Evolutionary conservation across 106 monocot genomes (phyloP).

Genomic region (Dendrobium chrysotoxum): DNA sequence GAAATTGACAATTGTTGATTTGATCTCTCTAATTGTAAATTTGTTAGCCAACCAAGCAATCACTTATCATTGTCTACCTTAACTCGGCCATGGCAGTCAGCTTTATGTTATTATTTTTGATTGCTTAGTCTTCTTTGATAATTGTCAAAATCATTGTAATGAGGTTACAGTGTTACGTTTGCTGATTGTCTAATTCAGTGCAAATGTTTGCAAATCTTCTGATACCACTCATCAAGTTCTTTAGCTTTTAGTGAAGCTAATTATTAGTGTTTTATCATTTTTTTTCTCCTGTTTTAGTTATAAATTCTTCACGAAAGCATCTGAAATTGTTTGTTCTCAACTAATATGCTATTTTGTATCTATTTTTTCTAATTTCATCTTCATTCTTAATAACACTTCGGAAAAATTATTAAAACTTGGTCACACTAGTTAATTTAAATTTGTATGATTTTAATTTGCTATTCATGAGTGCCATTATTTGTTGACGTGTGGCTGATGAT

Average conservation of each 20-base stretch:
- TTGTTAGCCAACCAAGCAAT: too few relatives aligned
- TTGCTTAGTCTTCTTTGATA: background rate
- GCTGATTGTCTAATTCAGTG: background rate
- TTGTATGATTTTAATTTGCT: background rate
- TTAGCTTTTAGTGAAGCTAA: background rate
- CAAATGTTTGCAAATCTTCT: constrained; percentile 5
- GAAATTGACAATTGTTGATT: background rate
- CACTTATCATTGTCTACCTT: background rate
- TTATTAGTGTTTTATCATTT: background rate
- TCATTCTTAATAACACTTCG: background rate
- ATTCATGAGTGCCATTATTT: background rate
- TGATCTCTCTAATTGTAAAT: background rate
- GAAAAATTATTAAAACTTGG: background rate
- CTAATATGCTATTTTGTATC: background rate
- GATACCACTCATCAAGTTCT: background rate
- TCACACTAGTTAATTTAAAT: background rate
- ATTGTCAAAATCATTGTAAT: background rate
- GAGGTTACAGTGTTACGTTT: background rate
- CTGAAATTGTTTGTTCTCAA: background rate
- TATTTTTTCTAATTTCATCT: background rate
- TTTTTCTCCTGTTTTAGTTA: background rate
- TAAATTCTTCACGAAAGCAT: background rate
- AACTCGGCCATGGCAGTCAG: background rate
- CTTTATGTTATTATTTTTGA: background rate
- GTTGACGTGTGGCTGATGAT: background rate